Base-by-base conservation (phyloP, 495 filamentous ascomycete genomes). In the Penicillium arizonense region DNA sequence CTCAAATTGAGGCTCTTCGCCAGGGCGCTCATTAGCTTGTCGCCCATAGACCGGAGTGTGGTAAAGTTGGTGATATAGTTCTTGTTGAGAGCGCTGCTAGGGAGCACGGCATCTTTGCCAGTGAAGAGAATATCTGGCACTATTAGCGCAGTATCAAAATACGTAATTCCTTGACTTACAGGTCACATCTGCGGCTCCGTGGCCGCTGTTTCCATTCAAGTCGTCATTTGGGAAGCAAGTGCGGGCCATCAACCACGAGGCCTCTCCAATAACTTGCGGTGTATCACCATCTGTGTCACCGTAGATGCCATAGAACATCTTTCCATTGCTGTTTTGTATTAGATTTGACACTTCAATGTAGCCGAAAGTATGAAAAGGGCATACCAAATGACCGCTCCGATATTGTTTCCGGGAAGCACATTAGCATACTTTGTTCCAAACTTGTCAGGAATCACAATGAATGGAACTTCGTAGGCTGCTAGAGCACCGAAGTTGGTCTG, bases 281-380 rank as follows among this genome's bases (percentile, higher is more conserved):
- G 40, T 45, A 45, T 71, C 64, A 6, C 69, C 67, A 54, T 74
- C 61, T 13, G 67, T 51, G 42, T 74, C 71, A 5, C 71, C 71
- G 30, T 66, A 63, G 42, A 74, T 71, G 5, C 71, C 71, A 38
- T 74, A 74, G 53, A 63, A 72, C 69, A 74, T 74, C 7, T 71
- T 69, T 10, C 65, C 63, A 20, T 67, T 50, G 35, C 70, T 65
- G 14, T 0, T 16, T 35, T 16, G 1, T 57, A 20, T 26, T 34
- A 18, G 3, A 24, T 9, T 6, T 38, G 12, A 44, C 14, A 30
- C 1, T 20, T 23, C 13, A 24, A 9, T 43, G 1, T 21, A 5
- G 8, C 7, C 9, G 9, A 8, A 14, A 7, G 16, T 38, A 3
- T 4, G 14, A 32, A 9, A n/a, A n/a, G 13, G 18, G 7, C 20